Evolutionary conservation across 2,329 filamentous ascomycete genomes (phyloP), one percentile per base, ranked within the genome.

Genomic region (Claviceps maximensis): DNA sequence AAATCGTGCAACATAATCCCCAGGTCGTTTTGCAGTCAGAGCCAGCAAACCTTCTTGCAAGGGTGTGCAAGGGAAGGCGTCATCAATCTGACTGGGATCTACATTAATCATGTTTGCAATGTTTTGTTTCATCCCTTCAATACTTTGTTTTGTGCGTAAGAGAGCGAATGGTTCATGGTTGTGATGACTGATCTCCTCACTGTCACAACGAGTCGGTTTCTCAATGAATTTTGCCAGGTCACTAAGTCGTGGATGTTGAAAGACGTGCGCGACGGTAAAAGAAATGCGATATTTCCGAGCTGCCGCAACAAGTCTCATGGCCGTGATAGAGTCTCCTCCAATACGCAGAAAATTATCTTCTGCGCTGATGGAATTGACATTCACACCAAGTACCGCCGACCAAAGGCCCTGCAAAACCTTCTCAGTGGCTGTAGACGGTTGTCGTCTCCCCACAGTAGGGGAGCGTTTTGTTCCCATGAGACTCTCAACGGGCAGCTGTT

Each of bases 1-100:
- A 19, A 71, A 66, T 52, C 72, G 73, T 4, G 71, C 72, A 1
- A 77, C 68, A 49, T 78, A 79, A 0, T 72, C 71, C 25, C 25
- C 65, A 62, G 47, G 70, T 63, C 58, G 72, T 72, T 53, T 68
- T 65, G 21, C 60, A 1, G 75, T 73, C 17, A 77, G 59, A 1
- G 74, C 71, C 60, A 78, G 69, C 3, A 79, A 66, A 1, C 70
- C 73, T 59, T 76, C 74, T 54, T 79, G 76, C 2, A 76, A 61
- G 0, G 74, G 68, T 0, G 74, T 73, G 59, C 74, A 76, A 0
- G 75, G 75, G 50, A 75, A 78, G 0, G 74, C 62, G 53, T 78
- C 75, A 47, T 75, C 70, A 13, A 76, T 62, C 27, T 58, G 29
- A 1, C 15, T 21, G 6, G 31, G 40, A 17, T 47, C 33, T 12